These are phyloP conservation scores for Barbatosphaeria neglecta DNA, from an alignment of 495 filamentous ascomycete species.

Conservation along the genomic window DNA sequence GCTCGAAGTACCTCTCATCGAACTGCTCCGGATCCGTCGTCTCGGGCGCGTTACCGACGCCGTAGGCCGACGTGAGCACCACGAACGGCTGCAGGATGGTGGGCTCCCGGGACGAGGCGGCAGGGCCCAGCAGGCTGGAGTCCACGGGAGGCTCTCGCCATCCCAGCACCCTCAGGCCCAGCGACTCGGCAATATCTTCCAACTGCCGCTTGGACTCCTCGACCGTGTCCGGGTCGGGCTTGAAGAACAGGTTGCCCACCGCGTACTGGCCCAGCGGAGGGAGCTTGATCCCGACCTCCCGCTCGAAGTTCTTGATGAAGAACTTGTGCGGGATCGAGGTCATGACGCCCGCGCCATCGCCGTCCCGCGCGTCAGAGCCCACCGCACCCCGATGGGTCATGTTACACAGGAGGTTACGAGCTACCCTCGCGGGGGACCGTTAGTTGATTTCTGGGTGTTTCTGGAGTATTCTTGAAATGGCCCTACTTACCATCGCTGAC, in stretches of 20 bases:
- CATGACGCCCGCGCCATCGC: constrained; percentile 98
- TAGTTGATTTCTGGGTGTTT: no score
- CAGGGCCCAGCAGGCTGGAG: constrained; percentile 84
- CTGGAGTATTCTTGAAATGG: no score
- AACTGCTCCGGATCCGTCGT: constrained; percentile 66
- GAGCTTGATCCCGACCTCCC: constrained; percentile 73
- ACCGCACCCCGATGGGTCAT: constrained; percentile 99
- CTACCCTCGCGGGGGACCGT: no score
- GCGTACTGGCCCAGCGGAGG: constrained; percentile 91
- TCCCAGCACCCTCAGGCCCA: constrained; percentile 84
- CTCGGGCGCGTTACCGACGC: constrained; percentile 71
- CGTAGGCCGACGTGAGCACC: constrained; percentile 77
- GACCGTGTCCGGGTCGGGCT: constrained; percentile 79
- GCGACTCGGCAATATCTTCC: constrained; percentile 77
- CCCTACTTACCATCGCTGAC: constrained; percentile 90
- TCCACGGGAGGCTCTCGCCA: constrained; percentile 95
- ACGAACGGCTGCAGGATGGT: constrained; percentile 94
- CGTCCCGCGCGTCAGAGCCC: constrained; percentile 93
- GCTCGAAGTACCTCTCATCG: constrained; percentile 78
- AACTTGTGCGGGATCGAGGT: constrained; percentile 98
- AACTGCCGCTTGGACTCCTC: constrained; percentile 80
- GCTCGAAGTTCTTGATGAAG: constrained; percentile 96
- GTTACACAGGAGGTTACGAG: constrained; percentile 92
- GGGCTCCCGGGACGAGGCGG: constrained; percentile 86
- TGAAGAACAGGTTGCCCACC: constrained; percentile 97